Evolutionary conservation across 2,329 filamentous ascomycete genomes (phyloP).

Genomic region (Chrysoporthe cubensis): DNA sequence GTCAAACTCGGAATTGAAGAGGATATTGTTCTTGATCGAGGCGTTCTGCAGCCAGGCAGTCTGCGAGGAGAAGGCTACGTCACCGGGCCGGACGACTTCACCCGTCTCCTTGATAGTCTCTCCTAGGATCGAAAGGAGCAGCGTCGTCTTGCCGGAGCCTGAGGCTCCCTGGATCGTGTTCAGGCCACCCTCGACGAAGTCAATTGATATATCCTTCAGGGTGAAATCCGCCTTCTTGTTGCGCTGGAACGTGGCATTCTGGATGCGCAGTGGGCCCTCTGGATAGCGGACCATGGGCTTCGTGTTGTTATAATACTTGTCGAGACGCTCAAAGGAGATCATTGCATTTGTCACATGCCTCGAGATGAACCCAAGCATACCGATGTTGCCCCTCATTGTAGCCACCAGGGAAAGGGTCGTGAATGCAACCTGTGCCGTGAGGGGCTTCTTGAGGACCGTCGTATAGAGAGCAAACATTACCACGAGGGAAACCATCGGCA

Average conservation of each 20-base stretch:
- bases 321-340: slow-evolving; percentile 55
- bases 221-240: slow-evolving; percentile 55
- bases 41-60: slow-evolving; percentile 62
- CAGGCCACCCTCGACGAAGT: slow-evolving; percentile 57
- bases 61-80: slow-evolving; percentile 62
- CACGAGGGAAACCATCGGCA: slow-evolving; percentile 56
- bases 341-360: slow-evolving; percentile 46
- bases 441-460: slow-evolving; percentile 48
- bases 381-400: slow-evolving; percentile 56
- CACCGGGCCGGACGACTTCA: slow-evolving; percentile 51
- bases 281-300: slow-evolving; percentile 53
- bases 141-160: slow-evolving; percentile 61
- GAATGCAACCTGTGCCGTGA: slow-evolving; percentile 62
- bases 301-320: slow-evolving; percentile 57
- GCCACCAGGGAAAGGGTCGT: slow-evolving; percentile 59
- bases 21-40: slow-evolving; percentile 57
- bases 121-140: slow-evolving; percentile 58
- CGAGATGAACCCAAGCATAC: slow-evolving; percentile 52
- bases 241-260: slow-evolving; percentile 52
- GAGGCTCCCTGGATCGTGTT: slow-evolving; percentile 59
- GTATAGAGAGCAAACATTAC: slow-evolving; percentile 59
- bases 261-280: slow-evolving; percentile 52
- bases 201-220: slow-evolving; percentile 52
- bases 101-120: slow-evolving; percentile 57
- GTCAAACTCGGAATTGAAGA: slow-evolving; percentile 58